Conservation (phyloP, 805 yeast species). For the Yamadazyma scolyti region DNA sequence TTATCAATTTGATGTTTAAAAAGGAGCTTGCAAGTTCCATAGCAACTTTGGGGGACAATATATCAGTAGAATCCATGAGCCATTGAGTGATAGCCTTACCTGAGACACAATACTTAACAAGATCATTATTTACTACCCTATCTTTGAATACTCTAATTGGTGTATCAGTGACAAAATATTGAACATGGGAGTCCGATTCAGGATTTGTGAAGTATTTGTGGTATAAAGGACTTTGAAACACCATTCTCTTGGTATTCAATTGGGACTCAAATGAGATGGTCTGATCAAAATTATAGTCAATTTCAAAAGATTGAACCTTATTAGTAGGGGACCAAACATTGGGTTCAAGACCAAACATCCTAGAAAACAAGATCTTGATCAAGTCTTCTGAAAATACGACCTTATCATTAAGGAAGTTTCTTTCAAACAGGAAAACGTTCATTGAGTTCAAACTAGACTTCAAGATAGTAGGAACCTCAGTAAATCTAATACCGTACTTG, state of each 20-base stretch:
- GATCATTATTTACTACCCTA: constrained; percentile 26
- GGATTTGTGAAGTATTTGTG: constrained; percentile 85
- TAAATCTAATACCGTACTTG: constrained; percentile 47
- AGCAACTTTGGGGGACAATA: constrained; percentile 51
- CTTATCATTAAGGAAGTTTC: constrained; percentile 55
- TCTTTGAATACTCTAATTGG: constrained; percentile 63
- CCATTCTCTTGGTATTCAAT: constrained; percentile 1
- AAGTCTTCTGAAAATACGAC: constrained; percentile 61
- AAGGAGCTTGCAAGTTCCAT: constrained; percentile 49
- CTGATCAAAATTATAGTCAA: constrained; percentile 4
- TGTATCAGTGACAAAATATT: constrained; percentile 63
- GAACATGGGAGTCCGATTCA: constrained; percentile 76
- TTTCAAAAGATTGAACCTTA: constrained; percentile 24
- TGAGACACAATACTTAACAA: constrained; percentile 50
- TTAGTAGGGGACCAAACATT: constrained; percentile 65
- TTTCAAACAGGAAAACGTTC: constrained; percentile 65
- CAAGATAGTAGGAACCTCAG: constrained; percentile 43
- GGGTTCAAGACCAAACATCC: constrained; percentile 62
- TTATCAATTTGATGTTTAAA: constrained; percentile 35
- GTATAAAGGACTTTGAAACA: constrained; percentile 54
- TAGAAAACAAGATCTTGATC: constrained; percentile 58
- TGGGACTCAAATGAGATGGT: too few relatives aligned
- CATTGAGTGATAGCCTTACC: constrained; percentile 84
- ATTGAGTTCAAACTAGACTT: constrained; percentile 63
- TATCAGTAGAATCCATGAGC: constrained; percentile 86